Percentiles rank a stretch among this genome's conserved stretches.
phyloP scores from a whole-genome alignment of 345 rosid genomes.

The Triadica sebifera region DNA sequence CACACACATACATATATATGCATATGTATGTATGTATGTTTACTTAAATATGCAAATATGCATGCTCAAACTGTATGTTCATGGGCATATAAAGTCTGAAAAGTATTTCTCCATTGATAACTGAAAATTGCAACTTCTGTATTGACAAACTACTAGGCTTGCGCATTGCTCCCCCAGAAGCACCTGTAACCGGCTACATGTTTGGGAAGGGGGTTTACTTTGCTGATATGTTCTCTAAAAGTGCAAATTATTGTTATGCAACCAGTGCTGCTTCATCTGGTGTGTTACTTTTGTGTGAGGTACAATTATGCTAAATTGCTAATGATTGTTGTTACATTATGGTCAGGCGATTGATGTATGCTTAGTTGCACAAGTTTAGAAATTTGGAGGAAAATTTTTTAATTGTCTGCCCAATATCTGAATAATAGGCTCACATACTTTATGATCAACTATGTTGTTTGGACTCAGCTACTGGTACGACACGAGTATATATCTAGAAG shows the following conservation, averaged over 20 bases:
- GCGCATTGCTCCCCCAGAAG: constrained; percentile 96
- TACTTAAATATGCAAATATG: too few species aligned
- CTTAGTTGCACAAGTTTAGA: not conserved
- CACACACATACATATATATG: too few species aligned
- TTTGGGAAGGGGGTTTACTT: constrained; percentile 97
- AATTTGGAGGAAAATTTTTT: not conserved
- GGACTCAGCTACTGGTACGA: too few species aligned
- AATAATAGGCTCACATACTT: not conserved
- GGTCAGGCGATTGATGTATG: not conserved
- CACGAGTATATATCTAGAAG: too few species aligned
- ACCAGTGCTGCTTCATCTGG: constrained; percentile 45
- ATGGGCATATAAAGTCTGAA: not conserved
- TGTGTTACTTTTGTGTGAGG: constrained; percentile 89
- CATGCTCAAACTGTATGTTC: too few species aligned
- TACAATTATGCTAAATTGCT: constrained; percentile 19
- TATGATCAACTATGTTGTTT: too few species aligned
- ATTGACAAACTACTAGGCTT: constrained; percentile 51
- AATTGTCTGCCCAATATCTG: not conserved
- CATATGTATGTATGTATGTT: too few species aligned
- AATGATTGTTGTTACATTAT: not conserved
- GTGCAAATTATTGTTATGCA: constrained; percentile 85
- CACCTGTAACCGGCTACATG: constrained; percentile 88
- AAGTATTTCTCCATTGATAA: not conserved
- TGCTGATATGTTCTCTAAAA: constrained; percentile 97
- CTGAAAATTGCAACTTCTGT: constrained; percentile 16